Conservation (phyloP, 2,329 filamentous ascomycete genomes). For the Penicillium aurantiogriseum region DNA sequence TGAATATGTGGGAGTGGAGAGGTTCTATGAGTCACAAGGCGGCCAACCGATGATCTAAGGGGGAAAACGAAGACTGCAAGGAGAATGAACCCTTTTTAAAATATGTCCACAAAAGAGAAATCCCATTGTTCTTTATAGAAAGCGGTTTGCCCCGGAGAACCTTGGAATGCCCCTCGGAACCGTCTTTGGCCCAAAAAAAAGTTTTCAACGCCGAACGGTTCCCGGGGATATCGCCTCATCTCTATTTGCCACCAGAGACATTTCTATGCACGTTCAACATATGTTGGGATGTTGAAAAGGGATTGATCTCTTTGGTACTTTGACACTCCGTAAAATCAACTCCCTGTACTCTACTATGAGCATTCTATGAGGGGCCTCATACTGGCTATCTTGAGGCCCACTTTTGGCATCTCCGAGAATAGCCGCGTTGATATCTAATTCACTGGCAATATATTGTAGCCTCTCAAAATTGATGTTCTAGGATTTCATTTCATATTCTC, state of each 20-base stretch:
- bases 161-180: background rate
- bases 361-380: conserved; percentile 4
- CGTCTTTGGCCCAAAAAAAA: conserved; percentile 13
- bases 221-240: conserved; percentile 7
- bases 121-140: conserved; percentile 10
- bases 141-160: conserved; percentile 20
- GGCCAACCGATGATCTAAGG: background rate
- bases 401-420: conserved; percentile 15
- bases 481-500: background rate
- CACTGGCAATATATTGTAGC: background rate
- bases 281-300: background rate
- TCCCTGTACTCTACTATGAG: background rate
- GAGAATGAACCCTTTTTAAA: background rate
- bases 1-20: background rate
- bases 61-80: background rate
- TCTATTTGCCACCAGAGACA: conserved; percentile 2
- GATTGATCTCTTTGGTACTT: background rate
- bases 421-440: conserved; percentile 8
- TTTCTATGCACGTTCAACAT: background rate
- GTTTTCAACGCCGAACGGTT: conserved; percentile 19
- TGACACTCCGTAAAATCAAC: background rate
- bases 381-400: conserved; percentile 14
- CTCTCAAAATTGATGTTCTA: background rate
- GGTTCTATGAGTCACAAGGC: conserved; percentile 14
- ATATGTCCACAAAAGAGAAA: background rate